These are phyloP conservation scores for Termitomyces sp. DNA, from an alignment of 768 basidiomycete species.

Conservation along the genomic window DNA sequence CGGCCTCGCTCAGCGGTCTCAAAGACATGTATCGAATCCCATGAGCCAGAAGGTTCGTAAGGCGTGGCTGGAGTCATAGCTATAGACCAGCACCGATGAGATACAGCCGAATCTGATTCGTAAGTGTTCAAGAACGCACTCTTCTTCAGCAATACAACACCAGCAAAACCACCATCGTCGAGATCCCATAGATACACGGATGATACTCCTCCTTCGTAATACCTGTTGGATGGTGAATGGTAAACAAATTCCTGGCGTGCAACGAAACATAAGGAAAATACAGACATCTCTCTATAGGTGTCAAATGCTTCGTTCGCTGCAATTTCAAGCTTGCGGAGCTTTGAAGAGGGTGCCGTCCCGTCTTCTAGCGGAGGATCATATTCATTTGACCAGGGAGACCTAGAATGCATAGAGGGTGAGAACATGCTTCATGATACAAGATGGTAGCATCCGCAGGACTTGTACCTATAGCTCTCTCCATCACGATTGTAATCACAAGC, in stretches of 20 bases:
- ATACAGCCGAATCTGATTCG: not conserved
- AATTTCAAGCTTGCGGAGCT: conserved; percentile 87
- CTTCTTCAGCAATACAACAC: conserved; percentile 95
- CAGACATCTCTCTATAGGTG: conserved; percentile 91
- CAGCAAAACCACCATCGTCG: conserved; percentile 94
- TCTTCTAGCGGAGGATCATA: conserved; percentile 90
- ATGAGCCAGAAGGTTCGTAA: conserved; percentile 75
- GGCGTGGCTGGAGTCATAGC: conserved; percentile 52
- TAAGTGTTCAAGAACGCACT: conserved; percentile 37
- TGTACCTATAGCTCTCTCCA: conserved; percentile 84
- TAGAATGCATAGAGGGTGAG: conserved; percentile 24
- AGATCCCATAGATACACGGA: conserved; percentile 98
- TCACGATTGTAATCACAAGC: conserved; percentile 93
- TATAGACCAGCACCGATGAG: conserved; percentile 19
- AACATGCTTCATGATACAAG: not conserved
- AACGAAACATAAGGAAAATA: not conserved
- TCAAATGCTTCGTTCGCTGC: conserved; percentile 96
- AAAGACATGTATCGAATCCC: conserved; percentile 99
- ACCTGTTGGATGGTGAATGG: conserved; percentile 39
- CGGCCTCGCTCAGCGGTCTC: conserved; percentile 90
- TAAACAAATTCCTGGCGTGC: not conserved
- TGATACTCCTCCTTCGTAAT: conserved; percentile 97
- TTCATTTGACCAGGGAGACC: conserved; percentile 98
- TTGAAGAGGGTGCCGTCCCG: conserved; percentile 79
- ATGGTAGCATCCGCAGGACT: not conserved